Evolutionary conservation across 2,329 filamentous ascomycete species (phyloP), one percentile per base, ranked within the genome.

Genomic region (Cordyceps pruinosa): DNA sequence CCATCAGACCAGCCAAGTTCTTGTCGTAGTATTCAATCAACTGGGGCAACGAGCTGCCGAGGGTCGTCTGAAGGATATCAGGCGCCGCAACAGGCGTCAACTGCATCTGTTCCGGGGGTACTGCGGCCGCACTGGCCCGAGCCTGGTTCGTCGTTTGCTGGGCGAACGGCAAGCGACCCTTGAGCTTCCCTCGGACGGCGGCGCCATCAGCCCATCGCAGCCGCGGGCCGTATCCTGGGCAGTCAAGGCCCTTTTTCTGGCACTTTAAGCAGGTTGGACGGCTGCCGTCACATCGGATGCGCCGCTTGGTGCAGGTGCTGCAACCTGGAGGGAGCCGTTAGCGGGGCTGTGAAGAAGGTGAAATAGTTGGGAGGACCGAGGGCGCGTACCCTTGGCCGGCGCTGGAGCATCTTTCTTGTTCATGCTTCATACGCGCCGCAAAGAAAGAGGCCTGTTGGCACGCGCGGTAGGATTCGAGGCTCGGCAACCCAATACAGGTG

Each of bases 21-120:
- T 65, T 64, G 32, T 67, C 64, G 48, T 66, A 69, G 50, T 69
- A 67, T 9, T 67, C 63, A 30, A 68, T 62, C 44, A 68, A 64
- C 12, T 63, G 59, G 6, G 60, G 59, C 17, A 60, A 57, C 19
- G 66, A 65, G 10, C 55, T 55, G 30, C 58, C 21, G 10, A 50
- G 42, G 4, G 47, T 30, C 17, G 46, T 51, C n/a, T 57, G 56
- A 7, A 57, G 23, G 15, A 47, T 23, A 7, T 57, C 56, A 23
- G 56, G 48, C n/a, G 48, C 17, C 10, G 56, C 13, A 10, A 45
- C 17, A 23, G n/a, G 41, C n/a, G 32, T 41, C 32, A 26, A 10
- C 41, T 19, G 32, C 44, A 23, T 42, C 21, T 25, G 45, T 7
- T 41, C 23, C 15, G 32, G 13, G 7, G 19, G 13, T 7, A 26